Base-by-base conservation (phyloP, 1,139 yeast species). In the Saccharomycopsis crataegensis region DNA sequence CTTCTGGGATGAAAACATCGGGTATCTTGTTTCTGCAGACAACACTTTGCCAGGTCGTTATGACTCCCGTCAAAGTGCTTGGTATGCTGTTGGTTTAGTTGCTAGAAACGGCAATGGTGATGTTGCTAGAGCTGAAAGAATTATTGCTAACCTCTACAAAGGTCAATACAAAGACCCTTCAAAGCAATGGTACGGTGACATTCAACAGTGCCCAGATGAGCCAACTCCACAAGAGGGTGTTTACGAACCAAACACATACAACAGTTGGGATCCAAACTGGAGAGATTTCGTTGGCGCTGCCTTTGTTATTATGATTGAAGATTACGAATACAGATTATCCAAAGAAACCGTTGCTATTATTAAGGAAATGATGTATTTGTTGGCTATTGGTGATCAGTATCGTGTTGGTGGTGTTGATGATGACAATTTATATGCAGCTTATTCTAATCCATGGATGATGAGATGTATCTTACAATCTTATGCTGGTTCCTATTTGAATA, bases 151-250 rank as follows among this genome's bases (percentile, higher is more conserved):
- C 28, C 37, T 55, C 16, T 51, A 55, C 45, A 46, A 16, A 34
- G 57, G 59, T 42, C 58, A 55, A 44, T 57, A 57, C 40, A 57
- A 57, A 43, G 59, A 57, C 47, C 59, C 59, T 14, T 16, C 59
- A 8, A 57, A 57, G 45, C 49, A 50, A 33, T 57, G 57, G 55
- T 57, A 57, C 37, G 59, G 59, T 48, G 48, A 45, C 43, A 53
- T 57, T 43, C 59, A 54, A 43, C 58, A 56, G 46, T 41, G 50
- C 17, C 60, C 59, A 9, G 60, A 62, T 46, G 64, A 62, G 57
- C 61, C 62, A 36, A 59, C 63, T 16, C 65, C 66, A 16, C 57
- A 58, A 38, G 63, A 59, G 9, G 66, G 62, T 9, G 61, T 62
- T 31, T 56, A 57, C 40, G 54, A 51, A 16, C 54, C 54, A 8